These are phyloP conservation scores for Gypsophila paniculata DNA, from an alignment of 179 eudicot species.

Conservation along the genomic window DNA sequence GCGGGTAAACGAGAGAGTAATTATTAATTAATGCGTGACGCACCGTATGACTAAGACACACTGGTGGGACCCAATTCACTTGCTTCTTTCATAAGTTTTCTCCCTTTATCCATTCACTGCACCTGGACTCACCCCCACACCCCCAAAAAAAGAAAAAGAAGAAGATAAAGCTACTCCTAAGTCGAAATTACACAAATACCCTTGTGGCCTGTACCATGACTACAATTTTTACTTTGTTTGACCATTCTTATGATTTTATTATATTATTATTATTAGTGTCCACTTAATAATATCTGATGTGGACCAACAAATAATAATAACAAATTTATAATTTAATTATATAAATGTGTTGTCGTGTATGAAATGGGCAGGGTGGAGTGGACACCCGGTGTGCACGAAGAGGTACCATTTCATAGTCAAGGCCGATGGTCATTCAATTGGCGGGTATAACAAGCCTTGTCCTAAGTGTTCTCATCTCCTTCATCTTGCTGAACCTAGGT, in stretches of 20 bases:
- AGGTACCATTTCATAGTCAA: constrained; percentile 84
- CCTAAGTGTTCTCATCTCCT: constrained; percentile 58
- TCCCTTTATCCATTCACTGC: not conserved
- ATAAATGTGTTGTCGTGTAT: no score
- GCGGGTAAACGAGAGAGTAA: not conserved
- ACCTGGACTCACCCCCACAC: no score
- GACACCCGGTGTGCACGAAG: constrained; percentile 81
- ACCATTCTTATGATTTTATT: no score
- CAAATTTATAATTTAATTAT: no score
- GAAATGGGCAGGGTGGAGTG: constrained; percentile 81
- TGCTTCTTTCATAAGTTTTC: constrained; percentile 11
- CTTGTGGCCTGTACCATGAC: no score
- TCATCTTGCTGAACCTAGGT: constrained; percentile 73
- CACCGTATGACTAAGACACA: not conserved
- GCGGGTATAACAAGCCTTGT: constrained; percentile 67
- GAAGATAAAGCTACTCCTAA: no score
- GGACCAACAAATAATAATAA: no score
- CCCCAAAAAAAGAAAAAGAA: no score
- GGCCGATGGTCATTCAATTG: constrained; percentile 72
- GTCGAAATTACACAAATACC: not conserved
- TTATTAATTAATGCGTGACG: constrained; percentile 33
- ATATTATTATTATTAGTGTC: no score
- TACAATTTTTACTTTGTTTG: not conserved
- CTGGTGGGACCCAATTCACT: not conserved
- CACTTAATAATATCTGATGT: not conserved